Evolutionary conservation across 2,329 filamentous ascomycete genomes (phyloP).

Genomic region (Aspergillus niger): DNA sequence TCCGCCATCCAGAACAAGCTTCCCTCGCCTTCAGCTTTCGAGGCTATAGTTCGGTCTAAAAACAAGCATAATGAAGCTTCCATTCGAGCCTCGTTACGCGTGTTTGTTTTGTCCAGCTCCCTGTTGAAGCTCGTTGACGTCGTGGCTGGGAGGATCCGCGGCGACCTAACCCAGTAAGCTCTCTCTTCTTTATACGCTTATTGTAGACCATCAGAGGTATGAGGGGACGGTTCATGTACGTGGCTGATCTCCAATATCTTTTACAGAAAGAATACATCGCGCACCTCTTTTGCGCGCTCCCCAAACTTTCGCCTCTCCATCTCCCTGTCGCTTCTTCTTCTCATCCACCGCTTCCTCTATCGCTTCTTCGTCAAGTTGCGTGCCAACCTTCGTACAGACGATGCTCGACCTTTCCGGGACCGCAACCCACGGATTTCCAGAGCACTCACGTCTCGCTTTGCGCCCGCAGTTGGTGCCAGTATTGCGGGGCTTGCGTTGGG

Average conservation of each 20-base stretch:
- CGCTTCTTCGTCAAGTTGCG: conserved; percentile 84
- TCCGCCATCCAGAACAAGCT: conserved; percentile 59
- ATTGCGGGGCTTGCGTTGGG: conserved; percentile 81
- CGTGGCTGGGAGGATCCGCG: conserved; percentile 39
- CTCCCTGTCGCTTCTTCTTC: conserved; percentile 79
- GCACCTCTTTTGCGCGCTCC: conserved; percentile 53
- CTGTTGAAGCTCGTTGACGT: conserved; percentile 65
- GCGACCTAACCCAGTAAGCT: conserved; percentile 27
- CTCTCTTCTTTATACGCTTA: not conserved
- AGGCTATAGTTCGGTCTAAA: conserved; percentile 51
- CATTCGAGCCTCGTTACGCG: conserved; percentile 68
- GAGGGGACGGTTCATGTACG: not conserved
- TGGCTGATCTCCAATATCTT: not conserved
- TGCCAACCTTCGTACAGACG: conserved; percentile 74
- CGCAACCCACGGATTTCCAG: conserved; percentile 77
- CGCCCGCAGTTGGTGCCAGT: conserved; percentile 87
- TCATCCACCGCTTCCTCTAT: conserved; percentile 85
- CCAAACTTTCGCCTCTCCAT: conserved; percentile 75
- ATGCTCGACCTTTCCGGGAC: conserved; percentile 75
- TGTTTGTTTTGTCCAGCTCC: conserved; percentile 66
- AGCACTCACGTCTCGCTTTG: conserved; percentile 77
- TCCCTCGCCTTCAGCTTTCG: conserved; percentile 53
- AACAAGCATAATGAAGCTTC: conserved; percentile 72
- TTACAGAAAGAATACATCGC: conserved; percentile 37
- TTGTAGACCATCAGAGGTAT: not conserved